phyloP scores from a whole-genome alignment of 257 asterid genomes.

The Scutellaria minor region DNA sequence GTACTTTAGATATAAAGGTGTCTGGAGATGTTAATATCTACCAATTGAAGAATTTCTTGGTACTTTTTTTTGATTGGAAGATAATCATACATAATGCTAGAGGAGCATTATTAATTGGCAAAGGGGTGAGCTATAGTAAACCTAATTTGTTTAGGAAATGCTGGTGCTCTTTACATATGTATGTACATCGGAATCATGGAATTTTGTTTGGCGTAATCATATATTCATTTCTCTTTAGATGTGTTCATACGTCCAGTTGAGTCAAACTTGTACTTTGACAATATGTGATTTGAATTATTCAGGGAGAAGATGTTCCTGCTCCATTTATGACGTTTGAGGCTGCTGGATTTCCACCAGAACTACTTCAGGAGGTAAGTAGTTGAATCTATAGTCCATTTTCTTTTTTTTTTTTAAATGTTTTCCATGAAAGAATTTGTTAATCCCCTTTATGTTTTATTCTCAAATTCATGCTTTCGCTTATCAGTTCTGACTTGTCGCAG shows the following conservation, averaged over 20 bases:
- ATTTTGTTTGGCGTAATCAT: conserved; percentile 18
- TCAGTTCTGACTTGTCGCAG: conserved; percentile 94
- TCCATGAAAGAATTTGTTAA: conserved; percentile 25
- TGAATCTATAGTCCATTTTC: conserved; percentile 27
- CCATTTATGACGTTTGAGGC: conserved; percentile 95
- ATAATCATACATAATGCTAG: conserved; percentile 1
- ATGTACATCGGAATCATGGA: not conserved
- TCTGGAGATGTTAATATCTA: not conserved
- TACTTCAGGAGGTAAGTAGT: conserved; percentile 83
- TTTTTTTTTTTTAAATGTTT: not conserved
- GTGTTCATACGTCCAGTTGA: conserved; percentile 11
- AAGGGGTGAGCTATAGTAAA: conserved; percentile 1
- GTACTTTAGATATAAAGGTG: not conserved
- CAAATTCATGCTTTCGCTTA: conserved; percentile 61
- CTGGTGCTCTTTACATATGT: conserved; percentile 1
- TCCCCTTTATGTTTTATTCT: conserved; percentile 35
- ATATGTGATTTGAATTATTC: conserved; percentile 34
- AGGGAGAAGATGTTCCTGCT: conserved; percentile 94
- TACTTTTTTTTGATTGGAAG: not conserved
- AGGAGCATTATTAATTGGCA: not conserved
- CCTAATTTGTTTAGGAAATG: not conserved
- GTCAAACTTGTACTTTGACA: conserved; percentile 34
- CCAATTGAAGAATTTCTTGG: conserved; percentile 4
- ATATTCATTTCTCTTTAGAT: conserved; percentile 14
- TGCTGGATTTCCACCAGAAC: conserved; percentile 90